A percentile compares a stretch with the other conserved stretches of the same genome.
Evolutionary conservation across 805 yeast species (phyloP).

Genomic region (Candida morakotiae): DNA sequence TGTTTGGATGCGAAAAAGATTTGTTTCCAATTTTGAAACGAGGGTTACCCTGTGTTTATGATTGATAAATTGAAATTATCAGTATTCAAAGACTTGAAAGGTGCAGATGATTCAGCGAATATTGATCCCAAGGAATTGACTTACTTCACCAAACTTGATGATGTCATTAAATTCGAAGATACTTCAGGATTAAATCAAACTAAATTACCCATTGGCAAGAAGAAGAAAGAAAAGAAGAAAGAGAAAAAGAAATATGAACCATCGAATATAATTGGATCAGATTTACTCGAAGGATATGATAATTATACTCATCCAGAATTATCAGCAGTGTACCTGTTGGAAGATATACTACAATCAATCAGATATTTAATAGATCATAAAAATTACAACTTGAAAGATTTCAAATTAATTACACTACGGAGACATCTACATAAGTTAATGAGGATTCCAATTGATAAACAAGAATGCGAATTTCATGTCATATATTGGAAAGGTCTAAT

Average conservation of each 20-base stretch:
- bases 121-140: slow-evolving; percentile 3
- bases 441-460: slow-evolving; percentile 16
- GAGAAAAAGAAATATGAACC: background rate
- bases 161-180: slow-evolving; percentile 23
- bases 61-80: slow-evolving; percentile 6
- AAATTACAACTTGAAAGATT: slow-evolving; percentile 3
- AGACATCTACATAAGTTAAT: slow-evolving; percentile 16
- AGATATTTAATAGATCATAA: slow-evolving; percentile 8
- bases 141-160: slow-evolving; percentile 60
- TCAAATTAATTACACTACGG: slow-evolving; percentile 14
- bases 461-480: slow-evolving; percentile 13
- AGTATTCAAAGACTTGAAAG: slow-evolving; percentile 1
- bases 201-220: slow-evolving; percentile 7
- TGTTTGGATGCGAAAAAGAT: no score
- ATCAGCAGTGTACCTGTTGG: slow-evolving; percentile 13
- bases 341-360: slow-evolving; percentile 12
- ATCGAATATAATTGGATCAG: slow-evolving; percentile 13
- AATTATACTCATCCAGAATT: slow-evolving; percentile 9
- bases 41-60: no score
- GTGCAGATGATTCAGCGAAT: background rate
- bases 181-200: slow-evolving; percentile 7
- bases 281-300: slow-evolving; percentile 15
- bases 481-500: slow-evolving; percentile 15
- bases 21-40: no score
- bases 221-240: slow-evolving; percentile 1